Conservation (phyloP, 176 grass and related monocot genomes). For the Chloris gayana region DNA sequence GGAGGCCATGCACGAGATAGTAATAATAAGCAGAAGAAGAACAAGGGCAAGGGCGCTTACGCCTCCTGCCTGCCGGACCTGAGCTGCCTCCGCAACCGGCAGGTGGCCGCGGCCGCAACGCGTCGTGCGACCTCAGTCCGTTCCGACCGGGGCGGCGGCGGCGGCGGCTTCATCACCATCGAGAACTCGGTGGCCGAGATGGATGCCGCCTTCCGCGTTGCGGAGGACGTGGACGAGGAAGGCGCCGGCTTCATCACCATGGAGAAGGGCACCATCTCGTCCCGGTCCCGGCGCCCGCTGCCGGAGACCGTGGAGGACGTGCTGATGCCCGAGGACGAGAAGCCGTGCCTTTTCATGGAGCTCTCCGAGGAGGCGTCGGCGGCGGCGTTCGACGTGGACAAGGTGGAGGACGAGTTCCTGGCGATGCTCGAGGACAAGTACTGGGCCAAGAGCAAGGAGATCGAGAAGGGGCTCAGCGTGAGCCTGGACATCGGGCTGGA, state of each 20-base stretch:
- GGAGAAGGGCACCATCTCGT: conserved; percentile 69
- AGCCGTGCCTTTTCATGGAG: conserved; percentile 76
- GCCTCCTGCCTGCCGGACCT: conserved; percentile 78
- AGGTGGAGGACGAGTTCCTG: conserved; percentile 91
- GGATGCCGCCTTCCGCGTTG: conserved; percentile 33
- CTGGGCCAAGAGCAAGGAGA: conserved; percentile 72
- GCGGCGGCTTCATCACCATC: conserved; percentile 85
- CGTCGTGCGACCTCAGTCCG: conserved; percentile 51
- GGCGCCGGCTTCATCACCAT: conserved; percentile 87
- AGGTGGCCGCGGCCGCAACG: conserved; percentile 33
- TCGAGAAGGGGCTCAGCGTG: conserved; percentile 67
- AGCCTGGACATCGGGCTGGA: conserved; percentile 66
- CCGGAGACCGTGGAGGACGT: conserved; percentile 33
- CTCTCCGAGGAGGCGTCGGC: conserved; percentile 40
- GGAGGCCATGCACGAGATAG: conserved; percentile 25
- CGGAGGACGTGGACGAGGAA: conserved; percentile 61
- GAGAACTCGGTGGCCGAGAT: conserved; percentile 74
- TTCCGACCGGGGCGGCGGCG: conserved; percentile 55
- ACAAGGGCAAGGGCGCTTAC: conserved; percentile 64
- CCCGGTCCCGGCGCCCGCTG: conserved; percentile 37
- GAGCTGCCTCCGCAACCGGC: conserved; percentile 61
- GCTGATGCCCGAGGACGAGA: conserved; percentile 61
- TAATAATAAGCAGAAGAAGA: conserved; percentile 36
- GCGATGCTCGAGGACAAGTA: conserved; percentile 80
- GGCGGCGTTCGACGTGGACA: conserved; percentile 54